Base-by-base conservation (phyloP, 139 green algal species). In the Choricystis sp. region DNA sequence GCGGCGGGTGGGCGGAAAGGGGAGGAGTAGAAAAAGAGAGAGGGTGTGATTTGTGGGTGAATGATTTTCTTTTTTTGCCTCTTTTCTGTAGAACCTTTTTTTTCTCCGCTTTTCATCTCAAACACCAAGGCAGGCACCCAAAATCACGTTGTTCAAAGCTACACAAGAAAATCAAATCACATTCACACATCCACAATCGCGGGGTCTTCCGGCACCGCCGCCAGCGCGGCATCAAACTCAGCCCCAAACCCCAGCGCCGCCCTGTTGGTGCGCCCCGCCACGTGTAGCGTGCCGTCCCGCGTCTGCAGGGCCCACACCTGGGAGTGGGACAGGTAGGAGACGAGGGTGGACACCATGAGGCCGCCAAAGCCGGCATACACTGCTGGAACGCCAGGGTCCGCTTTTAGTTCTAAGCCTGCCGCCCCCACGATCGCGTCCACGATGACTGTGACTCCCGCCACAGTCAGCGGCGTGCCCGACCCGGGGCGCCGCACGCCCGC, bases 241-340 rank as follows among this genome's bases (percentile, higher is more conserved):
- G 77, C 49, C 22, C 81, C 62, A 62, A 98, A 97, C 0, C 40
- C 55, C 19, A 93, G n/a, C 30, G 72, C 83, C 19, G 83, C 89
- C 4, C 91, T 72, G 74, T 98, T 98, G 66, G 75, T 85, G 31
- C 73, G 78, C 26, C 91, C 91, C 0, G 75, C 79, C 16, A 97
- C 80, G 31, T 97, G 29, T 56, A 82, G 67, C 60, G 16, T 4
- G 26, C 77, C 84, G 26, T 63, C 72, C 30, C n/a, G 26, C n/a
- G 87, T 60, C 74, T 95, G 79, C 61, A 83, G 49, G 3, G 81
- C 86, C 88, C 88, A 90, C 31, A 92, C 74, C 76, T 97, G 91
- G 26, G 84, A 94, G 75, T 99, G 92, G 9, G 81, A 93, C 25
- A 97, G 68, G 72, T 96, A 96, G 75, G 76, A 90, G 26, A 99